Percentiles rank a stretch among this genome's conserved stretches.
Evolutionary conservation across 352 stramenopile species (phyloP).

Genomic region (Pythium rhizo-oryzae): DNA sequence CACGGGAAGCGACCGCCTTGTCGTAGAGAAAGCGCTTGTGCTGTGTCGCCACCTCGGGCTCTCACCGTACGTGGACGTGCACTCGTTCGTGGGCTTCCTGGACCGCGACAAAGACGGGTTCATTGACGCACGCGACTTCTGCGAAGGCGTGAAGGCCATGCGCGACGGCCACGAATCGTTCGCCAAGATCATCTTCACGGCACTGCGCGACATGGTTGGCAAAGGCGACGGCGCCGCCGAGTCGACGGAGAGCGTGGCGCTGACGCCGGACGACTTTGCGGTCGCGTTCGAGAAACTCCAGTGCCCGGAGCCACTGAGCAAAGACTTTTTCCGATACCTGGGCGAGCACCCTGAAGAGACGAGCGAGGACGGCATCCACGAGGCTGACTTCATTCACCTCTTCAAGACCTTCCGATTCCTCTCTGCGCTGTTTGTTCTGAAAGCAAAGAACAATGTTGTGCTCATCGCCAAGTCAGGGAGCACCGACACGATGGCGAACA

Average conservation of each 20-base stretch:
- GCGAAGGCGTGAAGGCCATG: conserved; percentile 58
- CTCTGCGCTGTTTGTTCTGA: conserved; percentile 64
- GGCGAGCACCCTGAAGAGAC: conserved; percentile 39
- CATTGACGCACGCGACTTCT: conserved; percentile 76
- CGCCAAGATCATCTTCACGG: conserved; percentile 64
- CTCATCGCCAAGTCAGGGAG: conserved; percentile 51
- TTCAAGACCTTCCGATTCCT: conserved; percentile 69
- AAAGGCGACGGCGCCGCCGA: conserved; percentile 12
- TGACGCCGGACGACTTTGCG: conserved; percentile 43
- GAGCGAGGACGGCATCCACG: conserved; percentile 32
- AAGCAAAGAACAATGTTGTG: conserved; percentile 65
- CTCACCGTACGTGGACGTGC: conserved; percentile 66
- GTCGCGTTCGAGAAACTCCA: conserved; percentile 56
- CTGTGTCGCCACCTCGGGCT: conserved; percentile 59
- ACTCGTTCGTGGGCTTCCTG: conserved; percentile 62
- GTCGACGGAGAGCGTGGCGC: neutral
- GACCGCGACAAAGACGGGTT: conserved; percentile 73
- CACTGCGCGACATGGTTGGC: conserved; percentile 52
- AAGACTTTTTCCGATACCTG: conserved; percentile 69
- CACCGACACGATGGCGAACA: conserved; percentile 52
- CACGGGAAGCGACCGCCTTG: conserved; percentile 46
- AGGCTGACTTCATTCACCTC: conserved; percentile 44
- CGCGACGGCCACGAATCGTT: conserved; percentile 59
- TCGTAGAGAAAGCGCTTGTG: conserved; percentile 49
- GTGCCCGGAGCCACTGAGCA: conserved; percentile 55